Conservation (phyloP, 164 flowering plant genomes). For the Dillenia turbinata region DNA sequence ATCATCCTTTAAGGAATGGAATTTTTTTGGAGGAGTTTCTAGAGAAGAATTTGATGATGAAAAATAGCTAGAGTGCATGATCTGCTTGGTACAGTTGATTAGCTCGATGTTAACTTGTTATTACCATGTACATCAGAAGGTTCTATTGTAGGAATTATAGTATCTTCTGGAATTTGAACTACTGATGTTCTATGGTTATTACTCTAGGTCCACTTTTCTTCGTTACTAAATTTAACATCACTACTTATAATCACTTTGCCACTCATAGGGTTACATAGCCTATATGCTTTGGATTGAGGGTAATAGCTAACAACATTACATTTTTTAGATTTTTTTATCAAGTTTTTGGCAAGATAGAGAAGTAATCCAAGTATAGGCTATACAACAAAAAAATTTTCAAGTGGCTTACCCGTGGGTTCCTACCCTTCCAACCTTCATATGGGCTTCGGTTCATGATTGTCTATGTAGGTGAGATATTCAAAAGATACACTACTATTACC, state of each 20-base stretch:
- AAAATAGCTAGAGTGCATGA: too few relatives aligned
- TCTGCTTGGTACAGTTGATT: too few relatives aligned
- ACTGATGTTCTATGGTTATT: too few relatives aligned
- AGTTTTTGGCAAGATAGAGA: background rate
- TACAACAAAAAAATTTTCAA: background rate
- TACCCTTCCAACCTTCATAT: background rate
- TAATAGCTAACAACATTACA: background rate
- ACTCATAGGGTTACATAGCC: conserved; percentile 1
- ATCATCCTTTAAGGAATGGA: too few relatives aligned
- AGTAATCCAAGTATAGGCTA: background rate
- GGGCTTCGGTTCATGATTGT: conserved; percentile 3
- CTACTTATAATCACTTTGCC: background rate
- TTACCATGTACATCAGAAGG: too few relatives aligned
- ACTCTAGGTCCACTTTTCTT: background rate
- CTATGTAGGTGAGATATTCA: too few relatives aligned
- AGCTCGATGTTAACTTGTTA: too few relatives aligned
- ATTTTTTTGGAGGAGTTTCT: too few relatives aligned
- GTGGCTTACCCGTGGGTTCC: conserved; percentile 1
- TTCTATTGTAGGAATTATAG: too few relatives aligned
- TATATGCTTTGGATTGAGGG: conserved; percentile 1
- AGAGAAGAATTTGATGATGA: too few relatives aligned
- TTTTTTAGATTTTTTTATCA: background rate
- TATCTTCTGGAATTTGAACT: too few relatives aligned
- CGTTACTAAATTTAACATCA: background rate
- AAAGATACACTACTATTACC: background rate